Evolutionary conservation across 306 rosid species (phyloP), one percentile per base, ranked within the genome.

Genomic region (Canavalia gladiata): DNA sequence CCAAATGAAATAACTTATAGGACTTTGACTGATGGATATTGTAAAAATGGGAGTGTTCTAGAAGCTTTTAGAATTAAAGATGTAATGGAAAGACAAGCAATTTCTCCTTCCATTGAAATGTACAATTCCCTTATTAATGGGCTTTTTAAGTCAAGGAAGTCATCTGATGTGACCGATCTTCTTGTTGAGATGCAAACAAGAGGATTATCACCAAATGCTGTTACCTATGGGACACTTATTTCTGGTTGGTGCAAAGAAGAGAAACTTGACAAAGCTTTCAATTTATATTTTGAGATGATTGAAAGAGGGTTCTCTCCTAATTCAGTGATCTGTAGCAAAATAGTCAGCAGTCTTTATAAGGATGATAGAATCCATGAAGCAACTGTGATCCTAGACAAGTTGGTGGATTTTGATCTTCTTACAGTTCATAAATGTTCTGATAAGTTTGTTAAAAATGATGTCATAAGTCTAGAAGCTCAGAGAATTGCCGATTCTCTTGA

Each of bases 231-330:
- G 56, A 75, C 91, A 77, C 90, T 95, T 42, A 90, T 95, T 62
- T 65, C 92, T 76, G 97, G 98, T 81, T 91, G 95, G 98, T 95
- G 97, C 45, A 72, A 86, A 59, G 93, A 92, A 88, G 91, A 91
- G 62, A 88, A 75, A 90, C 67, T 92, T 49, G 91, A 84, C 70
- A 90, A 87, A 86, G 97, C 98, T 67, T 85, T 91, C 63, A 75
- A 74, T 51, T 49, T 81, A 58, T 95, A 91, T 83, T 87, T 78
- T 80, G 94, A 92, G 83, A 92, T 94, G 98, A 86, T 90, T 58
- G 82, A 67, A 64, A 84, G 72, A 50, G 97, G 97, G 42, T 85
- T 92, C 45, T 52, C 45, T 18, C 91, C 98, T 28, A 91, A 88
- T 86, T 33, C 51, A 28, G 85, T 86, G 33, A 82, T 95, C 60